These are phyloP conservation scores for Plasmodium yoelii DNA, from an alignment of 169 alveolate genomes.

Conservation along the genomic window DNA sequence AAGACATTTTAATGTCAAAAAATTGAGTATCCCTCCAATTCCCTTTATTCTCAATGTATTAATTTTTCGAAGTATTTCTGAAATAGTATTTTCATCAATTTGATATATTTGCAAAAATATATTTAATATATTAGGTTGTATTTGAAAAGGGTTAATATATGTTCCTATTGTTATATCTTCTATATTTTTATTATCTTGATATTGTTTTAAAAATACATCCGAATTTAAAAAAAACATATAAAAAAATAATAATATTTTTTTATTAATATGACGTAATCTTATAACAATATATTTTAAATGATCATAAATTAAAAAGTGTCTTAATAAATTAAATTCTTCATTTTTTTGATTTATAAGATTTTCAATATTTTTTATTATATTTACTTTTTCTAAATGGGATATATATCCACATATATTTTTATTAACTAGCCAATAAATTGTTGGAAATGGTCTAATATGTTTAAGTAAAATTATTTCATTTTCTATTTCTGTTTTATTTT, in stretches of 20 bases:
- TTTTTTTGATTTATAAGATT: constrained; percentile 40
- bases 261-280: constrained; percentile 51
- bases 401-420: constrained; percentile 77
- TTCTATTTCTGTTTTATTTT: constrained; percentile 29
- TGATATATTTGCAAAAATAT: constrained; percentile 13
- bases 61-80: constrained; percentile 76
- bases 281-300: constrained; percentile 64
- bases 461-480: constrained; percentile 44
- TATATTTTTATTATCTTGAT: neutral
- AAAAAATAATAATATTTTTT: constrained; percentile 40
- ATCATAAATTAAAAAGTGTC: constrained; percentile 60
- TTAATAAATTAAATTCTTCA: constrained; percentile 43
- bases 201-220: constrained; percentile 21
- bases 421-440: constrained; percentile 82
- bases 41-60: constrained; percentile 83
- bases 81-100: constrained; percentile 8
- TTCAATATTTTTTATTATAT: constrained; percentile 79
- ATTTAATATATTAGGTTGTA: constrained; percentile 10
- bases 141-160: constrained; percentile 20
- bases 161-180: neutral
- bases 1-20: constrained; percentile 83
- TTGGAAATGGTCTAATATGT: constrained; percentile 84
- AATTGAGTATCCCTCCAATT: constrained; percentile 83
- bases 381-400: constrained; percentile 84
- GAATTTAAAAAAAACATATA: constrained; percentile 44